Base-by-base conservation (phyloP, 192 early-diverging fungal species). In the Podila verticillata region DNA sequence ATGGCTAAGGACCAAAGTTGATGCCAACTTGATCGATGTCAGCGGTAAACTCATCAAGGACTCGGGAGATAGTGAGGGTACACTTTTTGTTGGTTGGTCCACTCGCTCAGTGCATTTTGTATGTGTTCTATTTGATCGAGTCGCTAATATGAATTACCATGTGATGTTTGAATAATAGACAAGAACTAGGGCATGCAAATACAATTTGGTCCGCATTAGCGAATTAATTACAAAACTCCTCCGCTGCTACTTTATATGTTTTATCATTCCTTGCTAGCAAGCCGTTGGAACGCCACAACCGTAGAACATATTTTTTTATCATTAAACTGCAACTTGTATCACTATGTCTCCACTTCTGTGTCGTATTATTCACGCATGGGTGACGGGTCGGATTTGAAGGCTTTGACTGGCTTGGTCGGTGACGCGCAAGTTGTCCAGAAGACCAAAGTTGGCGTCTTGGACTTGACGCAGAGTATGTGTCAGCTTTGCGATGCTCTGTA, bases 1-100 rank as follows among this genome's bases (percentile, higher is more conserved):
- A 74, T 98, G 97, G 97, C 84, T 99, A 81, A 87, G 98, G 67
- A 86, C 49, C 61, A 80, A 80, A 61, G 51, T 72, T 65, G 77
- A 80, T 31, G 65, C 77, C 30, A 63, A 44, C 17, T 5, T 28
- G 28, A 7, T 80, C 61, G 77, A 80, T 28, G 70, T 65, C 13
- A 51, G 44, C 30, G 77, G 77, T n/a, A 67, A 66, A 51, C 19
- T 80, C 44, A 68, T 68, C 56, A 72, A 80, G 70, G 77, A 72
- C 31, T 24, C 22, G 22, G 68, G 69, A 24, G 74, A 69, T 22
- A 31, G 57, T 49, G 71, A 74, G 6, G 74, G 30, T 60, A 32
- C 2, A 10, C 13, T 44, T 44, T 44, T 44, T 44, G n/a, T n/a
- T n/a, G n/a, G n/a, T 44, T 15, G 17, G 13, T 15, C 39, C 13